Evolutionary conservation across 2,329 filamentous ascomycete species (phyloP).

Genomic region (Stachybotrys elegans): DNA sequence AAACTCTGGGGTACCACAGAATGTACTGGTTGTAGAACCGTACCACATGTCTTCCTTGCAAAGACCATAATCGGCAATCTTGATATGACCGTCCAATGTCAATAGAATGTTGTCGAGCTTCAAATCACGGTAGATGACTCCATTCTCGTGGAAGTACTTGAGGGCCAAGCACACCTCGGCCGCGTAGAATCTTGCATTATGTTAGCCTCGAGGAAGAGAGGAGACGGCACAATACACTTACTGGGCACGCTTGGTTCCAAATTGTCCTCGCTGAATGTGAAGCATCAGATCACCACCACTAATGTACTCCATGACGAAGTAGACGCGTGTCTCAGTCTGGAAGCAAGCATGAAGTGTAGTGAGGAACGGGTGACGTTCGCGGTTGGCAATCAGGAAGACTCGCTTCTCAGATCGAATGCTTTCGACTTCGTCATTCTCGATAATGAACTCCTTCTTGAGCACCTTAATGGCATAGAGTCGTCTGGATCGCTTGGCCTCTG

Average conservation of each 20-base stretch:
- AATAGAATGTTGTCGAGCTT: constrained; percentile 92
- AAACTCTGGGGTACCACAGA: constrained; percentile 98
- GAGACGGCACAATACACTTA: constrained; percentile 42
- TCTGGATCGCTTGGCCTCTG: constrained; percentile 88
- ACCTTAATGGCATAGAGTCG: constrained; percentile 98
- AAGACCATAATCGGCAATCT: constrained; percentile 96
- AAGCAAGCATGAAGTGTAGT: constrained; percentile 96
- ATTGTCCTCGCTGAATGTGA: constrained; percentile 95
- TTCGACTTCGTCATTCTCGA: constrained; percentile 98
- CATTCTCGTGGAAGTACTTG: constrained; percentile 99
- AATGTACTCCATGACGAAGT: constrained; percentile 99
- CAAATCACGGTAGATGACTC: constrained; percentile 96
- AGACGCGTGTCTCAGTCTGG: constrained; percentile 96
- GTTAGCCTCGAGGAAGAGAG: constrained; percentile 10
- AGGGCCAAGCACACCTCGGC: constrained; percentile 94
- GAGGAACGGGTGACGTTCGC: constrained; percentile 93
- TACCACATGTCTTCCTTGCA: constrained; percentile 99
- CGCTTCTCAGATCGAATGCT: constrained; percentile 97
- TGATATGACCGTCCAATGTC: constrained; percentile 94
- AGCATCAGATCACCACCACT: constrained; percentile 98
- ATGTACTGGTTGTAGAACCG: constrained; percentile 91
- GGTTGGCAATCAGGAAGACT: constrained; percentile 94
- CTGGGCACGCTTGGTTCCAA: constrained; percentile 93
- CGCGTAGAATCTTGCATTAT: constrained; percentile 74
- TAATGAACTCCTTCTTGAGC: constrained; percentile 99